Evolutionary conservation across 192 early-diverging fungal genomes (phyloP).

Genomic region (Gamsiella multidivaricata): DNA sequence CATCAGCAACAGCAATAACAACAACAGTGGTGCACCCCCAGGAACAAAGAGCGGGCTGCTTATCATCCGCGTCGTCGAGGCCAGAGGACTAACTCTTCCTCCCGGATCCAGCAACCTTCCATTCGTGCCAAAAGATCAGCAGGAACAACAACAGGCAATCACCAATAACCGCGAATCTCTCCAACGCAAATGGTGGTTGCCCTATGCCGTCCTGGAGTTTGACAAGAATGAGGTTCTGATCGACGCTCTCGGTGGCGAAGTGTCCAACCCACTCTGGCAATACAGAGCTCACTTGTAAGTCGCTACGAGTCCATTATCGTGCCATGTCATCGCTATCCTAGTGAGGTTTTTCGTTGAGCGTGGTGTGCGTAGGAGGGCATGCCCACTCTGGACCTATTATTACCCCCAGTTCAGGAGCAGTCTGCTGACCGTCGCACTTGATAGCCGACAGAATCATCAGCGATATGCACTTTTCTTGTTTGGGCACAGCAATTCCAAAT

Average conservation of each 20-base stretch:
- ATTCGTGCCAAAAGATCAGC: constrained; percentile 25
- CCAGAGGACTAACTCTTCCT: constrained; percentile 77
- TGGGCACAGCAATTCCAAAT: constrained; percentile 7
- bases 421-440: too few relatives aligned
- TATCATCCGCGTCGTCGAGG: constrained; percentile 87
- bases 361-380: too few relatives aligned
- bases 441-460: too few relatives aligned
- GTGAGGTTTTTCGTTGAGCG: too few relatives aligned
- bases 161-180: constrained; percentile 61
- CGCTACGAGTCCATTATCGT: too few relatives aligned
- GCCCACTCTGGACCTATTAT: too few relatives aligned
- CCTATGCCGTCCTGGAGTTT: constrained; percentile 92
- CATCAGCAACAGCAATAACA: constrained; percentile 1
- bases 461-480: neutral
- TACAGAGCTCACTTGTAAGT: constrained; percentile 85
- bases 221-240: constrained; percentile 95
- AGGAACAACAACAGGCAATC: constrained; percentile 10
- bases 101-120: constrained; percentile 66
- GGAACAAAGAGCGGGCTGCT: constrained; percentile 65
- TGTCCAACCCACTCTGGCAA: constrained; percentile 79
- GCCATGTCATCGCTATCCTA: too few relatives aligned
- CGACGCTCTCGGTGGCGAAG: constrained; percentile 81
- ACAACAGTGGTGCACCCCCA: neutral
- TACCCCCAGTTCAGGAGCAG: neutral
- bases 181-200: constrained; percentile 73